A percentile compares a stretch with the other conserved stretches of the same genome.
phyloP scores from a whole-genome alignment of 1,139 yeast genomes.

The Taphrina deformans region DNA sequence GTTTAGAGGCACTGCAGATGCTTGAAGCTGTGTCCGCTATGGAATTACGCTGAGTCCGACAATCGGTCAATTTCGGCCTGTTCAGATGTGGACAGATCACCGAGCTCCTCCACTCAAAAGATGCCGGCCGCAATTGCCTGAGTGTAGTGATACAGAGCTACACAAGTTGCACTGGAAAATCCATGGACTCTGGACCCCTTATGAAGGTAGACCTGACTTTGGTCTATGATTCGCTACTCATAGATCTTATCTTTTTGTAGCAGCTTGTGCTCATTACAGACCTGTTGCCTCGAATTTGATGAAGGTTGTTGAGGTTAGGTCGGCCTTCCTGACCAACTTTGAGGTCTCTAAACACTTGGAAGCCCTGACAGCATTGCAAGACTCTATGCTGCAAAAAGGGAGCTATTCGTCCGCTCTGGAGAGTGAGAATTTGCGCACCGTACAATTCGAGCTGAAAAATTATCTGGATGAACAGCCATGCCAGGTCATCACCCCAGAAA shows the following conservation, averaged over 20 bases:
- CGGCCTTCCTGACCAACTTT: slow-evolving; percentile 33
- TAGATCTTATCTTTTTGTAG: too few relatives aligned
- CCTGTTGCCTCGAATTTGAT: not conserved
- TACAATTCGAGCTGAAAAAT: slow-evolving; percentile 32
- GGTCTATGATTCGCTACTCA: too few relatives aligned
- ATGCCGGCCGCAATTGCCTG: too few relatives aligned
- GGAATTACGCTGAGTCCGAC: not conserved
- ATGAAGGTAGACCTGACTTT: too few relatives aligned
- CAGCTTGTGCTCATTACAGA: too few relatives aligned
- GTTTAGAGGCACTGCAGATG: too few relatives aligned
- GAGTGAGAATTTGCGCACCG: slow-evolving; percentile 34
- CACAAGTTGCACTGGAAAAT: too few relatives aligned
- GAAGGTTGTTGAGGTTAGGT: slow-evolving; percentile 32
- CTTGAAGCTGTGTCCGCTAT: too few relatives aligned
- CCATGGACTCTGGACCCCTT: too few relatives aligned
- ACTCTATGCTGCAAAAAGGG: slow-evolving; percentile 22
- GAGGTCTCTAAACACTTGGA: slow-evolving; percentile 32
- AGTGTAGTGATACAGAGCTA: too few relatives aligned
- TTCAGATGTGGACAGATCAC: not conserved
- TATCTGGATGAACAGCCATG: slow-evolving; percentile 21
- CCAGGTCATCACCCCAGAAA: not conserved
- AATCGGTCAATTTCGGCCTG: not conserved
- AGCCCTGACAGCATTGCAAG: slow-evolving; percentile 23
- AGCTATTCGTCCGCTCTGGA: slow-evolving; percentile 20
- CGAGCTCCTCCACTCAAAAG: not conserved